Conservation (phyloP, 2,329 filamentous ascomycete species). For the Sarocladium brachiariae region DNA sequence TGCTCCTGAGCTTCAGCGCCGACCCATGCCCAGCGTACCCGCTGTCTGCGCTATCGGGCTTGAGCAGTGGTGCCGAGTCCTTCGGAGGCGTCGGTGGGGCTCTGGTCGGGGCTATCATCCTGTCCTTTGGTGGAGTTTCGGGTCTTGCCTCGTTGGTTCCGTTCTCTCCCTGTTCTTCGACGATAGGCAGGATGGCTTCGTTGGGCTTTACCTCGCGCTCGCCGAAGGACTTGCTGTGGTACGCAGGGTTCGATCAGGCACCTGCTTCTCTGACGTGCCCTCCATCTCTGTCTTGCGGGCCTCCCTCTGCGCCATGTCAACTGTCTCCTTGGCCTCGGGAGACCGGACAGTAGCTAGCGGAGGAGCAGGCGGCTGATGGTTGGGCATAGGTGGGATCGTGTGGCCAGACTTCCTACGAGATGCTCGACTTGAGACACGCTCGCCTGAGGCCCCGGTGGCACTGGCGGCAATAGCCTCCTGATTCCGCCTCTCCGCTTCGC, state of each 20-base stretch:
- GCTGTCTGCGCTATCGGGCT: constrained; percentile 42
- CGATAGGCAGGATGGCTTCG: constrained; percentile 63
- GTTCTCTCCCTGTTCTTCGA: constrained; percentile 82
- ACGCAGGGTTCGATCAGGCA: constrained; percentile 54
- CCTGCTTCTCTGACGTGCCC: constrained; percentile 36
- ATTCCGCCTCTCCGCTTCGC: constrained; percentile 54
- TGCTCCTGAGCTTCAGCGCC: constrained; percentile 23
- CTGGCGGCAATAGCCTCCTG: constrained; percentile 46
- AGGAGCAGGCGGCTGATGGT: constrained; percentile 37
- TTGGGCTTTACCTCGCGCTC: constrained; percentile 51
- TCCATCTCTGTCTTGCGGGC: constrained; percentile 27
- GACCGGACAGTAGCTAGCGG: constrained; percentile 25
- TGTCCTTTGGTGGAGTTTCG: constrained; percentile 34
- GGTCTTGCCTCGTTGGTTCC: constrained; percentile 36
- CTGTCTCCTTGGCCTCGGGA: constrained; percentile 32
- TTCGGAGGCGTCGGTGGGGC: constrained; percentile 30
- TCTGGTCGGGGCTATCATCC: constrained; percentile 36
- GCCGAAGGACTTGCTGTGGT: constrained; percentile 29
- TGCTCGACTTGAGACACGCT: constrained; percentile 30
- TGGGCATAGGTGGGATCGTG: constrained; percentile 37
- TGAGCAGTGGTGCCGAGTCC: constrained; percentile 19
- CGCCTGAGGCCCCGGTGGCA: constrained; percentile 22
- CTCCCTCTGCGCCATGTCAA: constrained; percentile 33
- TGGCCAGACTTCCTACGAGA: constrained; percentile 20
- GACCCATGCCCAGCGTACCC: constrained; percentile 33